Percentiles rank a stretch among this genome's conserved stretches.
Evolutionary conservation across 768 basidiomycete genomes (phyloP).

Genomic region (Lactifluus volemus): DNA sequence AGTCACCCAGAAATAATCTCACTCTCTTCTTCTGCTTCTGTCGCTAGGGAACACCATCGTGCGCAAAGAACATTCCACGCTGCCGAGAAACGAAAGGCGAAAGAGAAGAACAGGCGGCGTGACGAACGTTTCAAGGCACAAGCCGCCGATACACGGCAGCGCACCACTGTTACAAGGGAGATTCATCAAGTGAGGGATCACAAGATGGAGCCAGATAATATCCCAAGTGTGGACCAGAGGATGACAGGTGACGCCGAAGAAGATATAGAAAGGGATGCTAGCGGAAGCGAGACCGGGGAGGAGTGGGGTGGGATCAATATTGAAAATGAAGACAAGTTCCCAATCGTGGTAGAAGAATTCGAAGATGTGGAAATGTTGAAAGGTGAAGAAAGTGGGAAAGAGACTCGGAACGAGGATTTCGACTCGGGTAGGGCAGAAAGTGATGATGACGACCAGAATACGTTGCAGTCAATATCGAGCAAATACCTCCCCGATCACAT

Average conservation of each 20-base stretch:
- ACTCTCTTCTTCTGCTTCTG: slow-evolving; percentile 14
- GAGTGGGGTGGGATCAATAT: slow-evolving; percentile 10
- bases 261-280: neutral
- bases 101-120: slow-evolving; percentile 11
- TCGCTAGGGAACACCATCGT: slow-evolving; percentile 7
- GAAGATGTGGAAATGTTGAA: neutral
- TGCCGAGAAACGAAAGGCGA: slow-evolving; percentile 9
- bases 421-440: neutral
- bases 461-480: neutral
- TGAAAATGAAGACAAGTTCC: neutral
- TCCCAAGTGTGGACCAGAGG: slow-evolving; percentile 2
- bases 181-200: slow-evolving; percentile 1
- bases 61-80: slow-evolving; percentile 6
- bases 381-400: slow-evolving; percentile 3
- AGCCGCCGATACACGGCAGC: slow-evolving; percentile 5
- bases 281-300: slow-evolving; percentile 2
- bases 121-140: slow-evolving; percentile 18
- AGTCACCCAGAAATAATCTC: slow-evolving; percentile 13
- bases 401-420: neutral
- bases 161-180: neutral
- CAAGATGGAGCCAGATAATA: neutral
- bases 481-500: slow-evolving; percentile 20
- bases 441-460: neutral
- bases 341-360: neutral
- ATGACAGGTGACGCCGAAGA: slow-evolving; percentile 19